A percentile compares a stretch with the other conserved stretches of the same genome.
Conservation (phyloP, 1,284 basidiomycete genomes). For the Chiua sp. region DNA sequence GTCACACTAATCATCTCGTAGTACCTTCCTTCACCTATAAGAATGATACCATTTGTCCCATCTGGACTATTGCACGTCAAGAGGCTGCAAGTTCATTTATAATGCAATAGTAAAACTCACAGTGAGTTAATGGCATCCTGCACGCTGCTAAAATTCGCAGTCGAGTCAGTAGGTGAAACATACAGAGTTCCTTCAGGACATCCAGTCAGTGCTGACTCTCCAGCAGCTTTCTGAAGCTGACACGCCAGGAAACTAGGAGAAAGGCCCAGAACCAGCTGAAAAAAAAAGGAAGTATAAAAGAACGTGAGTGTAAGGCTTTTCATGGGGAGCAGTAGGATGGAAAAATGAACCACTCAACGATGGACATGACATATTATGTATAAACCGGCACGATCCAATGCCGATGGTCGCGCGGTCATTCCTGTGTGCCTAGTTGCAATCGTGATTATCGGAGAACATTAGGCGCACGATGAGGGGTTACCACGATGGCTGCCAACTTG, state of each 20-base stretch:
- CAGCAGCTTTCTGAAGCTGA: slow-evolving; percentile 52
- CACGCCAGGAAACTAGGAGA: slow-evolving; percentile 54
- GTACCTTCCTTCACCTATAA: slow-evolving; percentile 68
- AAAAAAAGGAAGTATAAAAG: not conserved
- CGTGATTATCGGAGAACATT: no score
- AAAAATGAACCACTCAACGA: not conserved
- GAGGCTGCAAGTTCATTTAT: no score
- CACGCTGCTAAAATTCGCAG: slow-evolving; percentile 52
- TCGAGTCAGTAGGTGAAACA: slow-evolving; percentile 54
- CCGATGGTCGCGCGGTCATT: no score
- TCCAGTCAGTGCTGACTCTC: slow-evolving; percentile 50
- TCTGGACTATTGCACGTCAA: slow-evolving; percentile 40
- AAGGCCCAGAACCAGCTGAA: not conserved
- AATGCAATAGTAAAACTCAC: slow-evolving; percentile 38
- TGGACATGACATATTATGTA: no score
- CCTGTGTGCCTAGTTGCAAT: no score
- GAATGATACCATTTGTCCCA: slow-evolving; percentile 48
- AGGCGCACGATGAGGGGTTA: no score
- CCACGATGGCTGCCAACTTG: no score
- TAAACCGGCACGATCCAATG: no score
- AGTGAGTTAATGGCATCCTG: slow-evolving; percentile 60
- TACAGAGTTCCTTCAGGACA: slow-evolving; percentile 62
- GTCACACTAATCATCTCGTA: slow-evolving; percentile 65
- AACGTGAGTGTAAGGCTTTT: not conserved
- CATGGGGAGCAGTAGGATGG: not conserved